These are phyloP conservation scores for Coccomyxa sp. DNA, from an alignment of 139 green algal species.

Conservation along the genomic window DNA sequence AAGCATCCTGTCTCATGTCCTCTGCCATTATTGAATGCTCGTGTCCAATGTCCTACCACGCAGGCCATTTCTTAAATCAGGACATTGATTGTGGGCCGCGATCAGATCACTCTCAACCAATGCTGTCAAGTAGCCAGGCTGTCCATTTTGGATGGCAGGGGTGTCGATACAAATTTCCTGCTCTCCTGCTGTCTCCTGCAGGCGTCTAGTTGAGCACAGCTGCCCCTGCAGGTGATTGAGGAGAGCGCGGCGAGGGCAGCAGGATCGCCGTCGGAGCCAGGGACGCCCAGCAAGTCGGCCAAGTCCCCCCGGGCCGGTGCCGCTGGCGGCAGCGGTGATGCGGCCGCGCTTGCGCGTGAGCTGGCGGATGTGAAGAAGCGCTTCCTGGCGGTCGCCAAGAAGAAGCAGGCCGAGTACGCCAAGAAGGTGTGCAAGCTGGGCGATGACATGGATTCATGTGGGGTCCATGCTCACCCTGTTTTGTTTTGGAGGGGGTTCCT, in stretches of 20 bases:
- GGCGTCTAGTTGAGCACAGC: background rate
- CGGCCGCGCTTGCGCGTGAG: conserved; percentile 12
- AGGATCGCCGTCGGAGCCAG: background rate
- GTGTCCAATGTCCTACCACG: too few relatives aligned
- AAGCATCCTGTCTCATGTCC: too few relatives aligned
- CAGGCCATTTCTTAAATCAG: too few relatives aligned
- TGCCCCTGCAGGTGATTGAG: background rate
- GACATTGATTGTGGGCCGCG: too few relatives aligned
- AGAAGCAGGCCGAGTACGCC: conserved; percentile 24
- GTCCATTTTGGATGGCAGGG: too few relatives aligned
- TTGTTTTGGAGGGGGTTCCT: too few relatives aligned
- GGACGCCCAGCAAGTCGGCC: background rate
- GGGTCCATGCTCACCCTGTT: too few relatives aligned
- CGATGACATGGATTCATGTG: too few relatives aligned
- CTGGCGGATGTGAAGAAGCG: conserved; percentile 33
- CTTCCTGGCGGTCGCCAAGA: conserved; percentile 35
- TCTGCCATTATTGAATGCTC: too few relatives aligned
- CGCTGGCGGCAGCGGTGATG: background rate
- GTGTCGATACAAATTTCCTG: too few relatives aligned
- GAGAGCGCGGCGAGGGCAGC: background rate
- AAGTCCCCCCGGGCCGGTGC: background rate
- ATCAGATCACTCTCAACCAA: too few relatives aligned
- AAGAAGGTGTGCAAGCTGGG: conserved; percentile 11
- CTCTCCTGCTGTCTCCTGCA: background rate
- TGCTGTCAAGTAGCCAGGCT: too few relatives aligned